Base-by-base conservation (phyloP, 768 basidiomycete species). In the Trametes villosa region DNA sequence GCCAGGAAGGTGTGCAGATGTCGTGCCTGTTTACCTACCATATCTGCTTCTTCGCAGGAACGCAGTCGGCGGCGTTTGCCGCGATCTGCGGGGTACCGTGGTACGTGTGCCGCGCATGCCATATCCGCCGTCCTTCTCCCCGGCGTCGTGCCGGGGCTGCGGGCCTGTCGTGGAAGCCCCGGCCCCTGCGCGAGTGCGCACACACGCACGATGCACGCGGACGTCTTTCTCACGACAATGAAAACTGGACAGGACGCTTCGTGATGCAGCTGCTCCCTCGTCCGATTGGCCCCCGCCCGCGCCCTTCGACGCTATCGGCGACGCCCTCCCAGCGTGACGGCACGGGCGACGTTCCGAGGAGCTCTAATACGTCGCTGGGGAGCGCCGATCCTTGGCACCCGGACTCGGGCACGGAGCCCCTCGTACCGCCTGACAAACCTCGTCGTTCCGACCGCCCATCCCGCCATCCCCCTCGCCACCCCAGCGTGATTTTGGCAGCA, bases 1-100 rank as follows among this genome's bases (percentile, higher is more conserved):
- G 31, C 30, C 53, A 24, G 40, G 53, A 55, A 50, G 53, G 45
- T 33, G 15, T 55, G 45, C 53, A 53, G 53, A 54, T 20, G 40
- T 44, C 31, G 62, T 63, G 57, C 57, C 57, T 63, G 53, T 63
- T 63, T 46, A 45, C 57, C 57, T 59, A 45, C 60, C 40, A 45
- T 45, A 51, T 45, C 47, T 55, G 62, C 57, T 58, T 54, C 59
- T 63, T 48, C 62, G 34, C 46, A 63, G 57, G 57, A 63, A 58
- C 42, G 30, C 47, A 42, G 42, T 51, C 27, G 24, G 22, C 62
- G 62, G 62, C 57, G 31, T 53, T 51, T 54, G 41, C 62, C 62
- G 62, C 36, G 51, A 53, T 44, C 17, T 11, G 15, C 27, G 9
- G 26, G 24, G 49, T 56, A 52, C 61, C 61, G 30, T 41, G 55